Evolutionary conservation across 257 asterid species (phyloP), one percentile per base, ranked within the genome.

Genomic region (Solanum corneliomulleri): DNA sequence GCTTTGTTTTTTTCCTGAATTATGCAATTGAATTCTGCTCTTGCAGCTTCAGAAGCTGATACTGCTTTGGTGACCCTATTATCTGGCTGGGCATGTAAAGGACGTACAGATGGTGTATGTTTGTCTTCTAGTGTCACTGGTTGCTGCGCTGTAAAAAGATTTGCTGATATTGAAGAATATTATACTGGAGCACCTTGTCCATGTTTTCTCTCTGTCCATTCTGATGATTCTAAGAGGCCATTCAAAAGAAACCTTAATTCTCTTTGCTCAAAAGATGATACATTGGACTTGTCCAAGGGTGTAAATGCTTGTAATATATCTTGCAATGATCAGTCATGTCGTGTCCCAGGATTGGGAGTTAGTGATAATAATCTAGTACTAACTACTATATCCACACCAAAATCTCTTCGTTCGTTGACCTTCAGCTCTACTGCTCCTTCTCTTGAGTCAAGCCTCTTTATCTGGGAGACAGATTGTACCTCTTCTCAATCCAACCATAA

Each of bases 31-130:
- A 83, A 72, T 91, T 89, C 81, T 85, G 47, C 87, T 77, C 44
- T 86, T 33, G 74, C 91, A 91, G 93, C 93, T 41, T 90, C 93
- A 71, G 88, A 60, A 33, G 52, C 85, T 81, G 93, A 91, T 82
- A 83, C 89, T 58, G 91, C 93, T 87, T 58, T 91, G 77, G 92
- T 91, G 37, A 91, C 93, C 41, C 89, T 91, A 37, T 91, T 87
- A 52, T 85, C 91, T 86, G 93, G 93, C 85, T 91, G 93, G 93
- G 92, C 91, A 66, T 91, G 93, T 86, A 91, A 91, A 88, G 92
- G 93, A 29, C 88, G 87, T 37, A 77, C 80, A 49, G 84, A 75
- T 56, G 93, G 90, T 86, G 89, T 81, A 58, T 91, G 93, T 78
- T 90, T 91, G 87, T 91, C 92, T 71, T 88, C 93, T 84, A 86